Conservation (phyloP, 345 rosid genomes). For the Durio zibethinus region DNA sequence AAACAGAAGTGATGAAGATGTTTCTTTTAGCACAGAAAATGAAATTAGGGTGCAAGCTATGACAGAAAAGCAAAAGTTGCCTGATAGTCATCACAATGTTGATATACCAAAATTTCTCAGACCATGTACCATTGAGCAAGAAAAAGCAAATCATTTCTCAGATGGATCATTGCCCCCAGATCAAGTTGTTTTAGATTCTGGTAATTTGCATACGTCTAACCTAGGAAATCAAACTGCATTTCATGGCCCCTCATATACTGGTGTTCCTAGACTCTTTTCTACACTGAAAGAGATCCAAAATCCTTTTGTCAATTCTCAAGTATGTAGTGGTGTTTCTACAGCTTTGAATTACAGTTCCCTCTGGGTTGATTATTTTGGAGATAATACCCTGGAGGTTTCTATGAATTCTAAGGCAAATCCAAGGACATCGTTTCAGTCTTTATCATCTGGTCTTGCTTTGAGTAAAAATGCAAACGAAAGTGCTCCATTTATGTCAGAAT, state of each 20-base stretch:
- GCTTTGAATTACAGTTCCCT: constrained; percentile 20
- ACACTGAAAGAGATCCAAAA: constrained; percentile 16
- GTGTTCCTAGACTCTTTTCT: constrained; percentile 24
- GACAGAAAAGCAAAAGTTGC: constrained; percentile 22
- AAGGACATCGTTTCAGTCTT: constrained; percentile 22
- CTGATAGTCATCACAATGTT: constrained; percentile 12
- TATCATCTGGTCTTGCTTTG: constrained; percentile 27
- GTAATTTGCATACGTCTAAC: constrained; percentile 16
- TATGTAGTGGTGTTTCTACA: constrained; percentile 16
- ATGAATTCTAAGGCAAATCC: constrained; percentile 26
- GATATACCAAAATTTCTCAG: constrained; percentile 17
- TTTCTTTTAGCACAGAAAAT: constrained; percentile 21
- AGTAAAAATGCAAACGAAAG: constrained; percentile 25
- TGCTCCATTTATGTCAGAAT: constrained; percentile 21
- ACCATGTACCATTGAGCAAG: constrained; percentile 22
- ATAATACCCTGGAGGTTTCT: constrained; percentile 23
- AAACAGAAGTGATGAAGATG: constrained; percentile 20
- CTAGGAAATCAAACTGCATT: constrained; percentile 22
- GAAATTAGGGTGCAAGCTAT: constrained; percentile 20
- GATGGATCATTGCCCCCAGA: constrained; percentile 20
- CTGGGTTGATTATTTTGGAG: constrained; percentile 26
- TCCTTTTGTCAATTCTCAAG: constrained; percentile 23
- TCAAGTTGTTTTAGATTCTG: constrained; percentile 18
- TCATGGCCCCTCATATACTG: constrained; percentile 9
- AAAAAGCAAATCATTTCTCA: constrained; percentile 22